These are phyloP conservation scores for Panaeolus cyanescens DNA, from an alignment of 768 basidiomycete genomes.

Conservation along the genomic window DNA sequence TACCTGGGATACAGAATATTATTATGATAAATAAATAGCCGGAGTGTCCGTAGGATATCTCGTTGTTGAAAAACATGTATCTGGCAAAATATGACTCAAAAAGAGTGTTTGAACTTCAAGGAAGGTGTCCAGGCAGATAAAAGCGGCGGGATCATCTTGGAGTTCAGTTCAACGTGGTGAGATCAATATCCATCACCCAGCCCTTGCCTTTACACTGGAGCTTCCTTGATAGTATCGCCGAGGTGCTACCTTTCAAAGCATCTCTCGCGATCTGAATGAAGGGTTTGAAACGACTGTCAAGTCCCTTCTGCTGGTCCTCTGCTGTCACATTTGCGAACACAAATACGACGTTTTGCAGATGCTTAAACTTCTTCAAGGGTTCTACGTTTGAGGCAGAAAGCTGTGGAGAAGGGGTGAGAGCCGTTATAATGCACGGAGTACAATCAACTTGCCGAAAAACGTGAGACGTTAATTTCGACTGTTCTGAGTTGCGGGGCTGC, in stretches of 20 bases:
- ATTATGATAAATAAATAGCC: too few relatives aligned
- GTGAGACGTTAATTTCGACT: not conserved
- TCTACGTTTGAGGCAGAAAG: not conserved
- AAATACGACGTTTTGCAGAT: not conserved
- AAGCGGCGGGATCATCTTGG: too few relatives aligned
- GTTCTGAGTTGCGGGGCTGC: not conserved
- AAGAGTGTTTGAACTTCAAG: too few relatives aligned
- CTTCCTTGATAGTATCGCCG: not conserved
- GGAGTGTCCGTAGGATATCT: too few relatives aligned
- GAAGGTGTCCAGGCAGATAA: too few relatives aligned
- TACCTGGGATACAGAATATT: too few relatives aligned
- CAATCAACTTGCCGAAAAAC: too few relatives aligned
- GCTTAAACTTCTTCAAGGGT: not conserved
- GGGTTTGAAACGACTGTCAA: not conserved
- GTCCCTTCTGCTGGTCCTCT: not conserved
- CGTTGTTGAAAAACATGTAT: too few relatives aligned
- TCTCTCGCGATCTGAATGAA: not conserved
- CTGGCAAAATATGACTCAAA: too few relatives aligned
- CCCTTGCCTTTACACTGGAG: not conserved
- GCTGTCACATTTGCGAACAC: not conserved
- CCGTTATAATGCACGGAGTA: too few relatives aligned
- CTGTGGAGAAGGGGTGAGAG: too few relatives aligned
- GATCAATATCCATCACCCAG: not conserved
- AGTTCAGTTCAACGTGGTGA: too few relatives aligned
- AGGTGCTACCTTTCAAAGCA: not conserved